Evolutionary conservation across 768 basidiomycete genomes (phyloP).

Genomic region (Leccinum barrowsii): DNA sequence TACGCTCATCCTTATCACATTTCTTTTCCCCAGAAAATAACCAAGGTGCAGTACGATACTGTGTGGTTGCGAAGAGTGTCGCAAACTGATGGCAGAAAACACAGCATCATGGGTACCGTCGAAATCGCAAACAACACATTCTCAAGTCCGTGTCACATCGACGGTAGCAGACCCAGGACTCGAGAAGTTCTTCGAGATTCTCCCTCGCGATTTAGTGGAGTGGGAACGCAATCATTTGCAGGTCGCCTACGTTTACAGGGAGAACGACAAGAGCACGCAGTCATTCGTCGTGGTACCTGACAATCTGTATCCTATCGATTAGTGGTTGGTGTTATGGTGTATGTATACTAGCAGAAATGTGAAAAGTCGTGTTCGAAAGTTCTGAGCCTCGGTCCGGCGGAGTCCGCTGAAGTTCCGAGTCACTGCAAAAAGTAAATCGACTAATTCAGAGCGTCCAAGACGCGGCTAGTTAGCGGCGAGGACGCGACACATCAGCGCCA

Average conservation of each 20-base stretch:
- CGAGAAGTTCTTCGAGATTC: not conserved
- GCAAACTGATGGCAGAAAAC: not conserved
- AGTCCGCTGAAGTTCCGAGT: no score
- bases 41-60: not conserved
- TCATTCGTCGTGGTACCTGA: not conserved
- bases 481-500: no score
- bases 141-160: not conserved
- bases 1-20: not conserved
- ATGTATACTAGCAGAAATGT: no score
- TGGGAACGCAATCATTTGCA: not conserved
- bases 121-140: not conserved
- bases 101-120: not conserved
- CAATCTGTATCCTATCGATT: not conserved
- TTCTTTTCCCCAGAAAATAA: not conserved
- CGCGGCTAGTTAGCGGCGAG: no score
- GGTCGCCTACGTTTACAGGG: not conserved
- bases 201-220: accelerated
- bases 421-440: no score
- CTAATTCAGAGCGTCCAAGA: no score
- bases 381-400: no score
- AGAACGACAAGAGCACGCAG: not conserved
- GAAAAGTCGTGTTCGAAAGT: not conserved
- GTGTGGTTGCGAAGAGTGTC: not conserved
- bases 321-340: no score
- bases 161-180: not conserved